Evolutionary conservation across 306 rosid genomes (phyloP).

Genomic region (Casuarina equisetifolia): DNA sequence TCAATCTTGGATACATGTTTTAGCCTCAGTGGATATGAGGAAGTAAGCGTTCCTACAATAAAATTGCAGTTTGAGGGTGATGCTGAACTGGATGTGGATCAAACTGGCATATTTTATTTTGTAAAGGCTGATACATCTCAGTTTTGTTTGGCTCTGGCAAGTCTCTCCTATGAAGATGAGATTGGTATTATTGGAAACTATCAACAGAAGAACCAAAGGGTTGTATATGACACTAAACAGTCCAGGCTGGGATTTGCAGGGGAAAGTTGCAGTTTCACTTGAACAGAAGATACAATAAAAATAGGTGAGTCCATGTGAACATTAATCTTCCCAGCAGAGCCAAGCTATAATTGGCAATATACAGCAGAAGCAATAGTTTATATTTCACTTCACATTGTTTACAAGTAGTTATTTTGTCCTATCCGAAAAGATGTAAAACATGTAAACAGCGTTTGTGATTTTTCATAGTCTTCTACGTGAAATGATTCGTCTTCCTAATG

Average conservation of each 20-base stretch:
- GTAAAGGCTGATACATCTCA: conserved; percentile 67
- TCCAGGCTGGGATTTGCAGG: conserved; percentile 77
- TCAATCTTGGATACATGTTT: conserved; percentile 80
- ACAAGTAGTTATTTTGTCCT: conserved; percentile 17
- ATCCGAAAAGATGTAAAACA: neutral
- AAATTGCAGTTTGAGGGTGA: conserved; percentile 59
- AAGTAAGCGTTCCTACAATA: conserved; percentile 57
- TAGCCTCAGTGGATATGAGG: conserved; percentile 54
- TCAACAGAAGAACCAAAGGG: conserved; percentile 92
- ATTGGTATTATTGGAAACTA: conserved; percentile 68
- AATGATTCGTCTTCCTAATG: conserved; percentile 6
- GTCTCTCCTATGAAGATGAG: conserved; percentile 55
- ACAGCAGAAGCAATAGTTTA: conserved; percentile 8
- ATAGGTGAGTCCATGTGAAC: conserved; percentile 11
- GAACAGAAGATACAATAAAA: conserved; percentile 16
- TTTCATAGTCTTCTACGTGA: conserved; percentile 9
- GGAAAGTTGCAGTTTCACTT: conserved; percentile 65
- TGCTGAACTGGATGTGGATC: conserved; percentile 65
- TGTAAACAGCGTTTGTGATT: conserved; percentile 3
- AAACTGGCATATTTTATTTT: conserved; percentile 48
- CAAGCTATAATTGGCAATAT: conserved; percentile 29
- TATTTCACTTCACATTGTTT: conserved; percentile 11
- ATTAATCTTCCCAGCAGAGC: conserved; percentile 29
- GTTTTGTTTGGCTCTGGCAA: conserved; percentile 76
- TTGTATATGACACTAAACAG: conserved; percentile 63